A percentile compares a stretch with the other conserved stretches of the same genome.
Evolutionary conservation across 2,329 filamentous ascomycete species (phyloP).

Genomic region (Aspergillus bombycis): DNA sequence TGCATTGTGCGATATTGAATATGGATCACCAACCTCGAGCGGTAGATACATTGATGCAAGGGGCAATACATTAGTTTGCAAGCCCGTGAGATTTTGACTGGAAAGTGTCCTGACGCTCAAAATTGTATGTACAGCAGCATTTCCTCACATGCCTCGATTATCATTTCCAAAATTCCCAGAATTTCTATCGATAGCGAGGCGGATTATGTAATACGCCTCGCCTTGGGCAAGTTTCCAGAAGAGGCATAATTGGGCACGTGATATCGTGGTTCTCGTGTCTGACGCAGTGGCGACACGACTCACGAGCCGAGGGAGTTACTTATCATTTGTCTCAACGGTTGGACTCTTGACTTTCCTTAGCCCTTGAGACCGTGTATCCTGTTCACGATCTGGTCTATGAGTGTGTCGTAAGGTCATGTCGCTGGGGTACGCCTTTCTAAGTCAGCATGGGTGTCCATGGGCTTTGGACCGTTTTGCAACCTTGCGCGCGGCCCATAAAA

Average conservation of each 20-base stretch:
- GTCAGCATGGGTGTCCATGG: constrained; percentile 89
- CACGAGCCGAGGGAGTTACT: background rate
- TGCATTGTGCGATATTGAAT: background rate
- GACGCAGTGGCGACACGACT: constrained; percentile 19
- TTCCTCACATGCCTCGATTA: constrained; percentile 18
- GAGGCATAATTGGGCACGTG: constrained; percentile 26
- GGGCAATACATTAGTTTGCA: constrained; percentile 21
- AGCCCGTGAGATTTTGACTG: constrained; percentile 13
- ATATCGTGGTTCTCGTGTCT: constrained; percentile 22
- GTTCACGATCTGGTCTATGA: background rate
- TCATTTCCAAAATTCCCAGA: constrained; percentile 21
- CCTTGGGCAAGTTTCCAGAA: constrained; percentile 19
- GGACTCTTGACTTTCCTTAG: background rate
- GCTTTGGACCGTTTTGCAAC: constrained; percentile 94
- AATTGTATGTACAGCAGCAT: background rate
- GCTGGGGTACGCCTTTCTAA: constrained; percentile 7
- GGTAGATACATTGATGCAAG: constrained; percentile 30
- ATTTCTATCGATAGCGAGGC: constrained; percentile 19
- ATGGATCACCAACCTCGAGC: constrained; percentile 33
- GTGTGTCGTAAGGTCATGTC: background rate
- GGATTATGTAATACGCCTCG: constrained; percentile 24
- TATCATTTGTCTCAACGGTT: background rate
- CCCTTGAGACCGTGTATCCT: background rate
- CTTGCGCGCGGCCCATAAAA: constrained; percentile 92
- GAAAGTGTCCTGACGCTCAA: background rate